Base-by-base conservation (phyloP, 345 rosid species). In the Syzygium oleosum region DNA sequence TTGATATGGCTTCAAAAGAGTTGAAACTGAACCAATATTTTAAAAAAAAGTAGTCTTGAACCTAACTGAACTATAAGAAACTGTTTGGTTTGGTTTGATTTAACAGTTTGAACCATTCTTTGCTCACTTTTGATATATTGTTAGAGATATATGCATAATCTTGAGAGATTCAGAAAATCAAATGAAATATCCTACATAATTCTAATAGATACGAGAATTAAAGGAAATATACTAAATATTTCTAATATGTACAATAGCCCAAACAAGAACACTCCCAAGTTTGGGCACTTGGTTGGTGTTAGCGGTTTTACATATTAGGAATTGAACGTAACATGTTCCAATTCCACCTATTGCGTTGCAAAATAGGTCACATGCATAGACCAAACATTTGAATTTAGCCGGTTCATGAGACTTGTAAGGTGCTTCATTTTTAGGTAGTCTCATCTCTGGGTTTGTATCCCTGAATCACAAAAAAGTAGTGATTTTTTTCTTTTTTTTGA, bases 331-430 rank as follows among this genome's bases (percentile, higher is more conserved):
- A 68, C 12, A 31, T 68, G 12, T 68, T 17, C 43, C 0, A 16
- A 31, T 31, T 34, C 22, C 23, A 9, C 5, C 23, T 16, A 4
- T 34, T 31, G 7, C 46, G 34, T 31, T 31, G 41, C 21, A 4
- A 31, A 31, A 8, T 31, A 22, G 38, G 22, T 17, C 2, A 1
- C 12, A 31, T 65, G 43, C 1, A 68, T 9, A 16, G 23, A 31
- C 9, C 22, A 31, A 31, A 31, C 5, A 12, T 0, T 68, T 68
- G 22, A 68, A 68, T 31, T 68, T 9, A 68, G 31, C 2, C 23
- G 1, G 3, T 31, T 31, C 23, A 16, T 0, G 23, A 34, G 6
- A 31, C 79, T 68, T 16, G 0, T 31, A 68, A 0, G 6, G 5
- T 34, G 12, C 34, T 16, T 7, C 2, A 68, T 16, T 17, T 68